phyloP scores from a whole-genome alignment of 805 yeast species.

The Yarrowia hollandica region DNA sequence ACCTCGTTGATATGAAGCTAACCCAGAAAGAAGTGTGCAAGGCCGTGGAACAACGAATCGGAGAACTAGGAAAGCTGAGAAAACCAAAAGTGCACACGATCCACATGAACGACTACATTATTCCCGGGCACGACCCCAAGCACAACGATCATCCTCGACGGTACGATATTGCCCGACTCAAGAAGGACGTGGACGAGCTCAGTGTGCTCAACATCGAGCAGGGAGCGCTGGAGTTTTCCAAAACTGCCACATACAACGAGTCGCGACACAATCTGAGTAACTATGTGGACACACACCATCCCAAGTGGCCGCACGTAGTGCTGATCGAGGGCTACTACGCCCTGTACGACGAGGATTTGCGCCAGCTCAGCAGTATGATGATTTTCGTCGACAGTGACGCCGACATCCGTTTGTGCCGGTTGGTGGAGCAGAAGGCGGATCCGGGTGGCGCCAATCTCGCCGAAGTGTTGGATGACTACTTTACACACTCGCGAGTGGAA shows the following conservation, averaged over 20 bases:
- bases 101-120: constrained; percentile 49
- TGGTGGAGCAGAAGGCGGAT: constrained; percentile 40
- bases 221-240: constrained; percentile 8
- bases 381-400: constrained; percentile 82
- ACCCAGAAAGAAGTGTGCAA: constrained; percentile 26
- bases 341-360: constrained; percentile 58
- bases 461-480: constrained; percentile 47
- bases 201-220: not conserved
- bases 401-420: constrained; percentile 78
- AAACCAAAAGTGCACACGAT: constrained; percentile 40
- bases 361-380: constrained; percentile 59
- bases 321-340: constrained; percentile 81
- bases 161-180: constrained; percentile 42
- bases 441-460: constrained; percentile 37
- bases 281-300: constrained; percentile 33
- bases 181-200: constrained; percentile 32
- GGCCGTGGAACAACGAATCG: constrained; percentile 43
- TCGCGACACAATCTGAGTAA: constrained; percentile 39
- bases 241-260: constrained; percentile 1
- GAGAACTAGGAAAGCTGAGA: constrained; percentile 36
- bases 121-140: constrained; percentile 6
- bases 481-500: constrained; percentile 61
- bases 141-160: constrained; percentile 33
- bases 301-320: constrained; percentile 35
- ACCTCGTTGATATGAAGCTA: not conserved